phyloP scores from a whole-genome alignment of 2,329 filamentous ascomycete species.

The Calycina herbarum region DNA sequence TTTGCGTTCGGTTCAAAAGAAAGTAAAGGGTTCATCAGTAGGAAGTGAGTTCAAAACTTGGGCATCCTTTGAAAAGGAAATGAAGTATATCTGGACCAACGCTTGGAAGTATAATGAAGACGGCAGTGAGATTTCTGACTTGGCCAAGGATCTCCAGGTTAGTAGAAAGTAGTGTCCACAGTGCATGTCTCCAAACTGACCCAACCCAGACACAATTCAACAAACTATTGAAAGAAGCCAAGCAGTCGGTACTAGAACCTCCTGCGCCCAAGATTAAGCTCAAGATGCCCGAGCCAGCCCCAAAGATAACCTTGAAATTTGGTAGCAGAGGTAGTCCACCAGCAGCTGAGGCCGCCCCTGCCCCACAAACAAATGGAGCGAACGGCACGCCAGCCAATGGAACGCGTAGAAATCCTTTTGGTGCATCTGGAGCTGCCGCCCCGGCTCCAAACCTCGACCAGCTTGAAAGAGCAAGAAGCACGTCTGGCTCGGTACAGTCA shows the following conservation, averaged over 20 bases:
- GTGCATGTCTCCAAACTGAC: conserved; percentile 9
- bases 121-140: conserved; percentile 76
- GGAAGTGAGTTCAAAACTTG: conserved; percentile 76
- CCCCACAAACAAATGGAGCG: conserved; percentile 49
- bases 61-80: conserved; percentile 77
- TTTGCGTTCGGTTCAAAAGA: conserved; percentile 74
- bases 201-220: conserved; percentile 63
- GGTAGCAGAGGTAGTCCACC: conserved; percentile 54
- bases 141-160: conserved; percentile 80
- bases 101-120: conserved; percentile 90
- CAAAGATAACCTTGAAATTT: conserved; percentile 72
- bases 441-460: conserved; percentile 32
- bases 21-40: conserved; percentile 71
- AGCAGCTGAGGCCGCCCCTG: conserved; percentile 44
- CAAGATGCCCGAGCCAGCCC: conserved; percentile 58
- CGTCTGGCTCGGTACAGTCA: conserved; percentile 36
- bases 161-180: conserved; percentile 22
- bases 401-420: conserved; percentile 36
- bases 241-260: conserved; percentile 70
- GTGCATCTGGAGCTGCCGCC: conserved; percentile 25
- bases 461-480: conserved; percentile 35
- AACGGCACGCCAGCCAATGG: conserved; percentile 26
- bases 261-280: conserved; percentile 77
- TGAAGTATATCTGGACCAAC: conserved; percentile 83
- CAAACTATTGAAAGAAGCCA: conserved; percentile 68